These are phyloP conservation scores for Rhodotorula sp. DNA, from an alignment of 1,284 basidiomycete species.

Conservation along the genomic window DNA sequence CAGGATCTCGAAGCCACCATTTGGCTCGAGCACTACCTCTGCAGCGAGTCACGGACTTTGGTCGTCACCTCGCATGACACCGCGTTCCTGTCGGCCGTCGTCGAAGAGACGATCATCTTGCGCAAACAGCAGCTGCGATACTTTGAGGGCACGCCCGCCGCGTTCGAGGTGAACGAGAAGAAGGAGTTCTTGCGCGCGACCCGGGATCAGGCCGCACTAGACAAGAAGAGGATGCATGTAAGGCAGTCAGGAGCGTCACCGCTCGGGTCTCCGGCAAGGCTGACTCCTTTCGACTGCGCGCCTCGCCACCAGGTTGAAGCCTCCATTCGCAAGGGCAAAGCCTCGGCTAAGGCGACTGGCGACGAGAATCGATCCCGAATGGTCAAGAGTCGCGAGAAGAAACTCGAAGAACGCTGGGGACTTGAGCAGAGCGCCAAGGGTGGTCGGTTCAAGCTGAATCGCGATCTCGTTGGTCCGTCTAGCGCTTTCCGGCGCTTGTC, in stretches of 20 bases:
- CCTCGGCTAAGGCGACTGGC: conserved; percentile 59
- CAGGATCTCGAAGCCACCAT: conserved; percentile 49
- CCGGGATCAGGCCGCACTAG: conserved; percentile 59
- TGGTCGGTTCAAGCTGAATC: conserved; percentile 63
- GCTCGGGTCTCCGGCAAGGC: no score
- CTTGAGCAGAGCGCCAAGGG: conserved; percentile 56
- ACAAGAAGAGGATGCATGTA: conserved; percentile 58
- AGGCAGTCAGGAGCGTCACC: no score
- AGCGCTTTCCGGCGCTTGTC: background rate
- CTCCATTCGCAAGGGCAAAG: conserved; percentile 55
- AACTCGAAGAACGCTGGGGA: conserved; percentile 62
- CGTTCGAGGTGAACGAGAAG: conserved; percentile 58
- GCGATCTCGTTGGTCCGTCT: conserved; percentile 54
- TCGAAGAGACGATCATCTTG: conserved; percentile 66
- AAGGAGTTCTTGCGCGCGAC: conserved; percentile 57
- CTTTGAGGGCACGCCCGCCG: conserved; percentile 57
- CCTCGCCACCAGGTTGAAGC: conserved; percentile 48
- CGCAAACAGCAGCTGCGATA: conserved; percentile 60
- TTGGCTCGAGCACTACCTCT: conserved; percentile 59
- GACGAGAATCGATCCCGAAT: conserved; percentile 63
- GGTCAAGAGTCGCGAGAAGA: conserved; percentile 63
- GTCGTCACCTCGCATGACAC: conserved; percentile 68
- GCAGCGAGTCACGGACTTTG: conserved; percentile 55
- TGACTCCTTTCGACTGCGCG: no score
- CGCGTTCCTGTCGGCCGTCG: conserved; percentile 63